These are phyloP conservation scores for Sclerospora graminicola DNA, from an alignment of 352 stramenopile species.

Conservation along the genomic window DNA sequence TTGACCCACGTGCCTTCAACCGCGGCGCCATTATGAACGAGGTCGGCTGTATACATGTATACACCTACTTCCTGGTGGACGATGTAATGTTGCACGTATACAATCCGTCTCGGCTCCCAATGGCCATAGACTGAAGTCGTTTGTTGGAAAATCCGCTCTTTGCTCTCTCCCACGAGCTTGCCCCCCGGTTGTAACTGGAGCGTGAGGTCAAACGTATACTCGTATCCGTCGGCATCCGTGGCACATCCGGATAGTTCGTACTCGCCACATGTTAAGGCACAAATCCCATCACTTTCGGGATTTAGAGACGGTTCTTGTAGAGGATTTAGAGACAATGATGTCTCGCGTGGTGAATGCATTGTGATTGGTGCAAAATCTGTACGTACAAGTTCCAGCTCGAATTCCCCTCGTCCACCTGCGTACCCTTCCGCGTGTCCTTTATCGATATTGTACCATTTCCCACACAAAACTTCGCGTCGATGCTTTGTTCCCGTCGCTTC, in stretches of 20 bases:
- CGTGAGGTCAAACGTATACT: constrained; percentile 52
- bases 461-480: constrained; percentile 23
- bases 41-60: constrained; percentile 34
- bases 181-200: constrained; percentile 32
- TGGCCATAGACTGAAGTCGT: constrained; percentile 25
- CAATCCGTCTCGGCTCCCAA: constrained; percentile 24
- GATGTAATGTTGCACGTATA: constrained; percentile 47
- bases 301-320: too few relatives aligned
- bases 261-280: constrained; percentile 36
- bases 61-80: constrained; percentile 47
- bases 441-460: constrained; percentile 58
- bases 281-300: constrained; percentile 10
- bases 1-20: constrained; percentile 44
- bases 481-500: neutral
- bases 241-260: constrained; percentile 51
- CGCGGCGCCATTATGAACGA: constrained; percentile 32
- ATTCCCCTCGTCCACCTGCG: constrained; percentile 41
- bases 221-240: constrained; percentile 58
- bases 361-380: constrained; percentile 19
- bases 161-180: constrained; percentile 24
- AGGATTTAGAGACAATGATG: too few relatives aligned
- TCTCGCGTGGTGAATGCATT: too few relatives aligned
- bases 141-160: constrained; percentile 55
- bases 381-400: constrained; percentile 38
- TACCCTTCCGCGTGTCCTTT: constrained; percentile 33